Conservation (phyloP, 1,139 yeast species). For the Oligophagozyma castellii region DNA sequence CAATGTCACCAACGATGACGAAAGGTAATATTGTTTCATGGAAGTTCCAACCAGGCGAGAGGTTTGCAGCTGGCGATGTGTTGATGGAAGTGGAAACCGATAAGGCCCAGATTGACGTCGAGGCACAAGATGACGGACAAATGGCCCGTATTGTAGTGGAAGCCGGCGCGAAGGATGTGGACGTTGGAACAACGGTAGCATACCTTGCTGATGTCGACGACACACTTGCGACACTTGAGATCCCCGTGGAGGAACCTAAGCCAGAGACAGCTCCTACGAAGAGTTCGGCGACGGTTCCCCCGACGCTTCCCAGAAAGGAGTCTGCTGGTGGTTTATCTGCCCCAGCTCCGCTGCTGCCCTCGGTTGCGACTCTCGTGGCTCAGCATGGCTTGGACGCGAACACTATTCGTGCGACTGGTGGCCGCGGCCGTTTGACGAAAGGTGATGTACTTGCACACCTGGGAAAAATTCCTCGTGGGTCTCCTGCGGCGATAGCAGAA, state of each 20-base stretch:
- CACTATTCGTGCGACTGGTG: slow-evolving; percentile 76
- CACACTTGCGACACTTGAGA: slow-evolving; percentile 49
- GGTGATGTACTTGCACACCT: slow-evolving; percentile 84
- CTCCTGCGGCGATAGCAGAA: slow-evolving; percentile 39
- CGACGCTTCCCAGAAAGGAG: slow-evolving; percentile 5
- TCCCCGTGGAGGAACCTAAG: slow-evolving; percentile 30
- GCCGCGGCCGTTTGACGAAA: slow-evolving; percentile 71
- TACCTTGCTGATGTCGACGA: slow-evolving; percentile 79
- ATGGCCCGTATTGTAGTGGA: slow-evolving; percentile 60
- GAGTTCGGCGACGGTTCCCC: slow-evolving; percentile 12
- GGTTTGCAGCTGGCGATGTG: slow-evolving; percentile 73
- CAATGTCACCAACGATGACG: slow-evolving; percentile 98
- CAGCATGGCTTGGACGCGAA: slow-evolving; percentile 57
- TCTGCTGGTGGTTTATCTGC: slow-evolving; percentile 5
- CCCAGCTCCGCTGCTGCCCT: slow-evolving; percentile 45
- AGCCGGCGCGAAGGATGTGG: slow-evolving; percentile 65
- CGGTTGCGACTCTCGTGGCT: slow-evolving; percentile 58
- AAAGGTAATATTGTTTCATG: slow-evolving; percentile 94
- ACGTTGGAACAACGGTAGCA: slow-evolving; percentile 87
- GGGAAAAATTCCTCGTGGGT: slow-evolving; percentile 50
- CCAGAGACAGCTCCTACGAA: slow-evolving; percentile 37
- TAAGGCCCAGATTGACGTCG: slow-evolving; percentile 86
- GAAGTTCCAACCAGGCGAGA: slow-evolving; percentile 76
- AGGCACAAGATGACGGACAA: slow-evolving; percentile 85
- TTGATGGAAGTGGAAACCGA: slow-evolving; percentile 84